These are phyloP conservation scores for Hibiscus syriacus DNA, from an alignment of 345 rosid species.

Conservation along the genomic window DNA sequence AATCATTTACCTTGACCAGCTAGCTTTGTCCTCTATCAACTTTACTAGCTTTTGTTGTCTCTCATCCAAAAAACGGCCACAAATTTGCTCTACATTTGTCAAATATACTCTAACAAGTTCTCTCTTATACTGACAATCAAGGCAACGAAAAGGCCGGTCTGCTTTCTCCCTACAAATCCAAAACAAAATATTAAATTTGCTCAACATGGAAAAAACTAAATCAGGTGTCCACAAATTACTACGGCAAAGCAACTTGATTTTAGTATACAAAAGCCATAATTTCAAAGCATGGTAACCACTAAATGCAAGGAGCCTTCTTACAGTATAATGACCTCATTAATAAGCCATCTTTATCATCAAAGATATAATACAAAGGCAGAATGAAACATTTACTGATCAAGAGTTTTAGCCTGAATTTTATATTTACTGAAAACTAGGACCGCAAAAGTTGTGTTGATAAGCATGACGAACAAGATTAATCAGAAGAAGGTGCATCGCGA, in stretches of 20 bases:
- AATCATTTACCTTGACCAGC: slow-evolving; percentile 76
- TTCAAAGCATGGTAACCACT: background rate
- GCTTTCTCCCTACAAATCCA: slow-evolving; percentile 63
- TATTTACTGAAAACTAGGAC: background rate
- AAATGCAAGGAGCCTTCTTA: background rate
- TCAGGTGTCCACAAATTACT: background rate
- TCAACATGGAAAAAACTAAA: background rate
- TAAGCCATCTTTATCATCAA: background rate
- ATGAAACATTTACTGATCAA: background rate
- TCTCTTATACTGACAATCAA: slow-evolving; percentile 69
- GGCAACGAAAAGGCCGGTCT: slow-evolving; percentile 93
- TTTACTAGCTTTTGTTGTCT: slow-evolving; percentile 60
- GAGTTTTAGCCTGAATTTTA: background rate
- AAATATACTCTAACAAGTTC: slow-evolving; percentile 90
- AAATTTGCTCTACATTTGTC: slow-evolving; percentile 81
- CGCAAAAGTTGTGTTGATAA: background rate
- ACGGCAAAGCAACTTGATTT: background rate
- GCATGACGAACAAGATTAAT: background rate
- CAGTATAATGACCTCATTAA: background rate
- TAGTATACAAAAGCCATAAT: background rate
- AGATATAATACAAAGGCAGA: background rate
- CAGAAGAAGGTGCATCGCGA: too few relatives aligned
- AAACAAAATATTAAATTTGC: slow-evolving; percentile 5
- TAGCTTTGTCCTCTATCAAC: slow-evolving; percentile 70
- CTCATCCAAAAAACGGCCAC: slow-evolving; percentile 81